Conservation (phyloP, 2,329 filamentous ascomycete species). For the Venturia aucupariae region DNA sequence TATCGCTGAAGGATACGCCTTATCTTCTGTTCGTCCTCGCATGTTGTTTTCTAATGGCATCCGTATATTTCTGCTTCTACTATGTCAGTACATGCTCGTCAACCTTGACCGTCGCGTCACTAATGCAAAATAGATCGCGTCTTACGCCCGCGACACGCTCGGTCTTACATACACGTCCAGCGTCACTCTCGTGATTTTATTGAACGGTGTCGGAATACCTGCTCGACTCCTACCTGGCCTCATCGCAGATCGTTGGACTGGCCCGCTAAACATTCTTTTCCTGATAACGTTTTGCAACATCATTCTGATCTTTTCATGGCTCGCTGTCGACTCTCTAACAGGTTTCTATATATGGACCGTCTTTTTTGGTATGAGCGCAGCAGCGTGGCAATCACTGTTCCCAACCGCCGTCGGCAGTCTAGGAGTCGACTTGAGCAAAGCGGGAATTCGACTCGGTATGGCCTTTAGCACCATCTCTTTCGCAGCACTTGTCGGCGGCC, state of each 20-base stretch:
- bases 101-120: constrained; percentile 27
- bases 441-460: constrained; percentile 49
- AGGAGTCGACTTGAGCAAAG: constrained; percentile 43
- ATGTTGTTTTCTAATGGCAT: constrained; percentile 39
- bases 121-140: constrained; percentile 29
- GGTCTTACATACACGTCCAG: constrained; percentile 36
- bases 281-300: constrained; percentile 37
- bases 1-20: constrained; percentile 47
- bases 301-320: constrained; percentile 47
- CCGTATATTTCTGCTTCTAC: constrained; percentile 50
- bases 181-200: constrained; percentile 53
- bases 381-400: constrained; percentile 57
- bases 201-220: constrained; percentile 53
- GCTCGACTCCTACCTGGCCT: constrained; percentile 51
- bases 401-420: constrained; percentile 51
- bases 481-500: constrained; percentile 25
- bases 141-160: constrained; percentile 32
- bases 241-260: constrained; percentile 47
- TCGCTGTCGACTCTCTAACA: constrained; percentile 39
- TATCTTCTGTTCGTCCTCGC: constrained; percentile 43
- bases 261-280: constrained; percentile 53
- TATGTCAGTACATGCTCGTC: constrained; percentile 35
- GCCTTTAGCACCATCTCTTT: constrained; percentile 45
- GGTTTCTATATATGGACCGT: constrained; percentile 54
- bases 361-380: constrained; percentile 55